Percentiles rank a stretch among this genome's conserved stretches.
These are phyloP conservation scores for Xylariaceae sp. DNA, from an alignment of 2,329 filamentous ascomycete genomes.

Conservation along the genomic window DNA sequence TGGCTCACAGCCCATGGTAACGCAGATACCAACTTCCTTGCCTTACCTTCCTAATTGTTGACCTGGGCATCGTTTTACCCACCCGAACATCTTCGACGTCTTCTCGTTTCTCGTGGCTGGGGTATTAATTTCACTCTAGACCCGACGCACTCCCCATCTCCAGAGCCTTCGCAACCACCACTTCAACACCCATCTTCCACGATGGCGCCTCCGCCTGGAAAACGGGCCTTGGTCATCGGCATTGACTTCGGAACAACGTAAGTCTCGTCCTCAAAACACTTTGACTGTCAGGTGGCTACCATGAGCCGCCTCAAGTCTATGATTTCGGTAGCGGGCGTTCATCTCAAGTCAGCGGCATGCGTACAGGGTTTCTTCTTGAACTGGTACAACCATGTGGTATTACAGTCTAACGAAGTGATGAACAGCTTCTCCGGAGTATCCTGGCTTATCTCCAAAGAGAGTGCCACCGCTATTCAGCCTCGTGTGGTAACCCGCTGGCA, in stretches of 20 bases:
- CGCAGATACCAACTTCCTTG: too few relatives aligned
- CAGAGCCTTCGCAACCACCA: background rate
- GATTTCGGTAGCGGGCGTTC: too few relatives aligned
- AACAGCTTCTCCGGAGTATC: slow-evolving; percentile 22
- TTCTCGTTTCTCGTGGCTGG: background rate
- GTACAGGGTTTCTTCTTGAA: too few relatives aligned
- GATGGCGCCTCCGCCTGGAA: background rate
- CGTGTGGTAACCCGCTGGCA: slow-evolving; percentile 1
- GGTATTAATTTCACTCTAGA: background rate
- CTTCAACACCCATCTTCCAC: background rate
- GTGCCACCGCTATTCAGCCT: background rate
- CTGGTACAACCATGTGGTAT: too few relatives aligned
- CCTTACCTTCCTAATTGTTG: too few relatives aligned
- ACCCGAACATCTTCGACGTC: too few relatives aligned
- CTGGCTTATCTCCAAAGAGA: slow-evolving; percentile 12
- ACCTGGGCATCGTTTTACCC: too few relatives aligned
- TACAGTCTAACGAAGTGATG: too few relatives aligned
- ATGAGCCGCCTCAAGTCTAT: background rate
- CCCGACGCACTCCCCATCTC: too few relatives aligned
- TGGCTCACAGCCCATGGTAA: too few relatives aligned
- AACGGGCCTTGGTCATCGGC: slow-evolving; percentile 8
- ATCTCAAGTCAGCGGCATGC: too few relatives aligned
- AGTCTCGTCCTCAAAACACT: slow-evolving; percentile 1
- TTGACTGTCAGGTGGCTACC: background rate
- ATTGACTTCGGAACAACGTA: slow-evolving; percentile 27